Base-by-base conservation (phyloP, 2,329 filamentous ascomycete genomes). In the Coniochaeta hoffmannii region DNA sequence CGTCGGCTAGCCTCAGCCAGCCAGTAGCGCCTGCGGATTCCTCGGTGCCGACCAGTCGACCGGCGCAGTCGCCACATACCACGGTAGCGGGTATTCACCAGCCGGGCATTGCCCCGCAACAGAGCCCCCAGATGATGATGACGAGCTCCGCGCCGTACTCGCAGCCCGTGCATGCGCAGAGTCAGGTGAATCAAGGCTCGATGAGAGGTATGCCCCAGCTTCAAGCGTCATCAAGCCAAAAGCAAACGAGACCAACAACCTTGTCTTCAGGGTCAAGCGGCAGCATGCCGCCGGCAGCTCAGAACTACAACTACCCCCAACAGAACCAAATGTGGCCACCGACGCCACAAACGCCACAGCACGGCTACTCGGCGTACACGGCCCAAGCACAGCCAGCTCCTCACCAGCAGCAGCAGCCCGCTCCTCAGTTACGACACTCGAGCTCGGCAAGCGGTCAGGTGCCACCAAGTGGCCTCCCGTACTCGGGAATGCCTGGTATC, bases 141-240 rank as follows among this genome's bases (percentile, higher is more conserved):
- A 79, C 80, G 49, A 51, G 49, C 61, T 81, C 70, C 62, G 81
- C 74, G 59, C 77, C 82, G 1, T 95, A 91, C 70, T 83, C 86
- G 54, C 87, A 86, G 65, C 81, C 88, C 54, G 76, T 86, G 53
- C 85, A 89, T 65, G 80, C 86, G 34, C 88, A 88, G 65, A 86
- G 83, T 65, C 79, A 86, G 36, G 83, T 91, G 66, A 88, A 90
- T 67, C 86, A 89, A 24, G 85, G 85, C 35, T 55, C 77, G 24
- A 84, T 90, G 69, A 83, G 88, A 71, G 79, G 81, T 66, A 85
- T 87, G 73, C 81, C 82, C 60, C 82, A 46, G 41, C 41, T 46
- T 46, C 41, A 85, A 72, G 76, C 66, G 72, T 83, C 68, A 82
- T 88, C 69, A 85, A 86, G 63, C 80, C 81, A 61, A 80, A 86